Base-by-base conservation (phyloP, 371 early-diverging fungal species). In the Globomyces sp. region DNA sequence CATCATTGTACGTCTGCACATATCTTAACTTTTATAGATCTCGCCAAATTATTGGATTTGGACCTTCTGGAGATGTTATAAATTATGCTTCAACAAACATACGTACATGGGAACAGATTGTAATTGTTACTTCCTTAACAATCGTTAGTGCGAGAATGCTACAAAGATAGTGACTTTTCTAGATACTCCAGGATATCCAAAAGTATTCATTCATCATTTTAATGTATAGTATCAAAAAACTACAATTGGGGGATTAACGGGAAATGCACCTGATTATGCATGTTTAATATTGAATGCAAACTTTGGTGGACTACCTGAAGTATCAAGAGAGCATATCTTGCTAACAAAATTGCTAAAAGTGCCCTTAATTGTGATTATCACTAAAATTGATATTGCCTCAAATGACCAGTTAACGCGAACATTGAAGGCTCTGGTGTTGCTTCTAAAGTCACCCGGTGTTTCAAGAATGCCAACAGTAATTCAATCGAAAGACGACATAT, bases 1-100 rank as follows among this genome's bases (percentile, higher is more conserved):
- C 92, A 4, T 92, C 94, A 34, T 89, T 96, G 37, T 24, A 24
- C 24, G 24, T 24, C 24, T 24, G 24, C 24, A 24, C 24, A 24
- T 24, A 24, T 24, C 24, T 24, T 24, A 24, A 24, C 24, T 24
- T 24, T 24, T 24, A 24, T 24, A 24, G 24, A 24, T 85, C 92
- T 1, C 88, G 90, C 65, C 92, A 92, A 65, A 87, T 93, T 49
- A 81, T 95, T 45, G 95, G 95, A 1, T 93, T 93, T 74, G 68
- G 72, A 55, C 81, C 69, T 67, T 50, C 57, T 42, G 82, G 79
- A 48, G 66, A 57, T 3, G 51, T 76, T 3, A 70, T 81, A 57
- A 79, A 79, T 61, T 81, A 79, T 65, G 76, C 73, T 1, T 52
- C 71, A 1, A 71, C 68, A 9, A 71, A 74, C 40, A 61, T 80